phyloP scores from a whole-genome alignment of 1,139 yeast genomes.

The Yamadazyma mexicana region DNA sequence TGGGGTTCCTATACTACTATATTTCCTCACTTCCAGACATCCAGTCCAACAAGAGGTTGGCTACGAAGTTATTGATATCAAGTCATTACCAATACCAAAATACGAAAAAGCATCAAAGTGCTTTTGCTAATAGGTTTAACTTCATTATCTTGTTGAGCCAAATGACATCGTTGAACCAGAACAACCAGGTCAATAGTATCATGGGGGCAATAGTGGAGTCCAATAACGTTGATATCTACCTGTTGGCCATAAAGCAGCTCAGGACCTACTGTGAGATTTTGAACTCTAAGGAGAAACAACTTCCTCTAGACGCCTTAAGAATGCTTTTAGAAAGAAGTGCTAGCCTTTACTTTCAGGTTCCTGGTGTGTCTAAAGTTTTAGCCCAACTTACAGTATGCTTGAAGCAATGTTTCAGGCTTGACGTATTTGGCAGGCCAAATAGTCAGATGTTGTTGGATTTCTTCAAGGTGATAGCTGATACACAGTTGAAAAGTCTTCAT shows the following conservation, averaged over 20 bases:
- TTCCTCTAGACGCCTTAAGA: slow-evolving; percentile 25
- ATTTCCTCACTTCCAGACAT: slow-evolving; percentile 31
- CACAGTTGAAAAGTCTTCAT: slow-evolving; percentile 11
- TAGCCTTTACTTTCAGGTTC: slow-evolving; percentile 13
- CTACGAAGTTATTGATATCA: slow-evolving; percentile 40
- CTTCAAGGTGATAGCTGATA: slow-evolving; percentile 5
- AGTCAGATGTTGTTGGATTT: slow-evolving; percentile 8
- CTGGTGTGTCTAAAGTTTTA: slow-evolving; percentile 23
- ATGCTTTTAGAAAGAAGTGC: slow-evolving; percentile 16
- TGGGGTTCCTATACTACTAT: slow-evolving; percentile 36
- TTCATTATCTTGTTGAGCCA: slow-evolving; percentile 35
- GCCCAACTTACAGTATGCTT: slow-evolving; percentile 11
- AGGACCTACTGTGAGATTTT: slow-evolving; percentile 22
- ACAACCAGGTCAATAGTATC: slow-evolving; percentile 29
- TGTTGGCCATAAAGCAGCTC: slow-evolving; percentile 26
- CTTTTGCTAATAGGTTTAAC: slow-evolving; percentile 41
- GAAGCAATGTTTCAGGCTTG: slow-evolving; percentile 10
- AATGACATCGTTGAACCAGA: slow-evolving; percentile 35
- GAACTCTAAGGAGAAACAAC: slow-evolving; percentile 9
- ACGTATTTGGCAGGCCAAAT: not conserved
- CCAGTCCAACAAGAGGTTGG: slow-evolving; percentile 24
- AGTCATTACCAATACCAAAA: slow-evolving; percentile 34
- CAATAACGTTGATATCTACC: slow-evolving; percentile 27
- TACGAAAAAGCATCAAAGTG: slow-evolving; percentile 26
- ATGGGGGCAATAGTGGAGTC: slow-evolving; percentile 23